phyloP scores from a whole-genome alignment of 179 eudicot species.

The Spergularia azorica region DNA sequence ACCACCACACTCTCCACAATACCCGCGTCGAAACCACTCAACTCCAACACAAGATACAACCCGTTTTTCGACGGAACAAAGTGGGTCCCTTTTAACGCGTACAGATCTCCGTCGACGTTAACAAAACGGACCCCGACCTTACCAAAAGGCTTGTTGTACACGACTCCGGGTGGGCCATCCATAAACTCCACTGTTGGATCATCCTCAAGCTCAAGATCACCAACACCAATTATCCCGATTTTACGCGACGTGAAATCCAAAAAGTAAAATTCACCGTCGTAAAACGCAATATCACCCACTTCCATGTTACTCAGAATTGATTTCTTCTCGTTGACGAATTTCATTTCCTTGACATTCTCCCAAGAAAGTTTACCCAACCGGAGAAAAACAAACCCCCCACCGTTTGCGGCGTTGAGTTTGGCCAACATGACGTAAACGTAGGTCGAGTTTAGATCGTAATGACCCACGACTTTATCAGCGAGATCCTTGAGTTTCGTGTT shows the following conservation, averaged over 20 bases:
- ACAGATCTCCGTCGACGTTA: fast-evolving
- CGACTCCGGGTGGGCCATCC: not conserved
- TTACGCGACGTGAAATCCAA: too few species aligned
- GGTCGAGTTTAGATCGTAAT: not conserved
- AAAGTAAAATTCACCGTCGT: not conserved
- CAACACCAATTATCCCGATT: not conserved
- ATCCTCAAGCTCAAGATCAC: not conserved
- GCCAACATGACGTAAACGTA: not conserved
- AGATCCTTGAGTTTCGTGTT: too few species aligned
- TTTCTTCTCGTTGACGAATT: not conserved
- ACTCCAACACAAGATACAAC: not conserved
- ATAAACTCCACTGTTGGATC: not conserved
- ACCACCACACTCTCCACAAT: not conserved
- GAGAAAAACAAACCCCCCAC: not conserved
- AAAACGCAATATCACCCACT: not conserved
- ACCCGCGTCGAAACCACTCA: not conserved
- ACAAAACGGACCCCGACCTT: too few species aligned
- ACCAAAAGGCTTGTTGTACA: too few species aligned
- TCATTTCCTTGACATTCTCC: too few species aligned
- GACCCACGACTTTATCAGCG: not conserved
- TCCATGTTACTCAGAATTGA: not conserved
- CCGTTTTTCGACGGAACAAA: not conserved
- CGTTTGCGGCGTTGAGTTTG: not conserved
- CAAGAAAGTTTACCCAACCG: not conserved
- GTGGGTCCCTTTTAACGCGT: not conserved